These are phyloP conservation scores for Limtongia smithiae DNA, from an alignment of 805 yeast species.

Conservation along the genomic window DNA sequence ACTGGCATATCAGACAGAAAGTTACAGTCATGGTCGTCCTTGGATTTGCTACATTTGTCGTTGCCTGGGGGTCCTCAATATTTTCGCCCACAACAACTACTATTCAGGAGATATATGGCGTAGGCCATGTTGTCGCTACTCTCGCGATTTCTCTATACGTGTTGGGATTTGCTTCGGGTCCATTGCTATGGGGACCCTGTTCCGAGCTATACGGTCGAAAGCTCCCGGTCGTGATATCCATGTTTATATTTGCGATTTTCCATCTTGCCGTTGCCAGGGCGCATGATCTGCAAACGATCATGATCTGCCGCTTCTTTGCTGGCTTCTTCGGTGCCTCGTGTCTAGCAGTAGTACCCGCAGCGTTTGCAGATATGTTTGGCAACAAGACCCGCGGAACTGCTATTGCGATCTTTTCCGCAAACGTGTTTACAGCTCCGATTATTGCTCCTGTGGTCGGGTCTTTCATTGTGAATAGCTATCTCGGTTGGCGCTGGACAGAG, in stretches of 20 bases:
- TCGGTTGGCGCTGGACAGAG: conserved; percentile 84
- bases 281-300: conserved; percentile 68
- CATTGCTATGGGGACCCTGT: conserved; percentile 83
- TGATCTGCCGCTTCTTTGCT: conserved; percentile 74
- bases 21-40: conserved; percentile 44
- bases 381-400: conserved; percentile 70
- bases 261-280: conserved; percentile 73
- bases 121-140: conserved; percentile 64
- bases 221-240: conserved; percentile 53
- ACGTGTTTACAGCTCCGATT: conserved; percentile 77
- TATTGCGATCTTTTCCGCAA: conserved; percentile 63
- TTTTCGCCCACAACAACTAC: conserved; percentile 59
- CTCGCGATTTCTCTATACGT: conserved; percentile 78
- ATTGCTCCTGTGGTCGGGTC: conserved; percentile 77
- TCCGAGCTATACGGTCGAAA: conserved; percentile 61
- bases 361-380: conserved; percentile 76
- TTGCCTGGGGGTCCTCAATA: conserved; percentile 80
- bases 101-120: conserved; percentile 47
- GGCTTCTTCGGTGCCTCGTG: conserved; percentile 85
- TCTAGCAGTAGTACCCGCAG: conserved; percentile 80
- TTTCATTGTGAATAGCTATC: conserved; percentile 54
- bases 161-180: conserved; percentile 92
- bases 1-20: conserved; percentile 59
- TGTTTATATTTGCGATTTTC: conserved; percentile 56
- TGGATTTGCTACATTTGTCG: conserved; percentile 49